Conservation (phyloP, 495 filamentous ascomycete species). For the Trichoderma virens region DNA sequence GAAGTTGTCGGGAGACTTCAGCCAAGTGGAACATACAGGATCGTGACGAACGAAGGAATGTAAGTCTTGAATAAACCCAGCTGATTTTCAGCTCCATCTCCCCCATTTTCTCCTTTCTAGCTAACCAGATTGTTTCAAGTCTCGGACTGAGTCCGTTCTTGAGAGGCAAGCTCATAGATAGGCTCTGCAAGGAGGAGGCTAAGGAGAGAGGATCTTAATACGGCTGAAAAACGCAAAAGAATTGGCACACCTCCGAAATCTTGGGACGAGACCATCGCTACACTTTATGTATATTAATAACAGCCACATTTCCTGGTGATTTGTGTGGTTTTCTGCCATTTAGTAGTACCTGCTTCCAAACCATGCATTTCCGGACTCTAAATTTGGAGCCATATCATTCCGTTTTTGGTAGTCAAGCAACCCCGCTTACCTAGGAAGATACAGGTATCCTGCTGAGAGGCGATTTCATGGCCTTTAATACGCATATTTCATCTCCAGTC, state of each 20-base stretch:
- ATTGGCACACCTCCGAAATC: not conserved
- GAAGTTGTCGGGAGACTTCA: constrained; percentile 62
- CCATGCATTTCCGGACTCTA: too few species aligned
- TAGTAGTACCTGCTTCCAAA: too few species aligned
- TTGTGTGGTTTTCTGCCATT: too few species aligned
- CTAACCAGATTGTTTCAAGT: constrained; percentile 23
- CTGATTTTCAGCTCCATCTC: not conserved
- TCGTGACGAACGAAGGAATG: constrained; percentile 64
- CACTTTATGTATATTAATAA: too few species aligned
- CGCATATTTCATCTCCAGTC: too few species aligned
- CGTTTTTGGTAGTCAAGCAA: too few species aligned
- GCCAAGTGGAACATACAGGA: constrained; percentile 58
- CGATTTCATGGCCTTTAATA: too few species aligned
- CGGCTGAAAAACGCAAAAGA: not conserved
- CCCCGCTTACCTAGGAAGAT: too few species aligned
- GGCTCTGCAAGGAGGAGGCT: constrained; percentile 32
- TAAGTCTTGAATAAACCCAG: constrained; percentile 32
- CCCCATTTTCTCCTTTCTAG: constrained; percentile 9
- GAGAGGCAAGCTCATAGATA: constrained; percentile 46
- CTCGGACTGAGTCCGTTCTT: constrained; percentile 51
- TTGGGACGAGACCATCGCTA: too few species aligned
- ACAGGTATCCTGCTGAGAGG: too few species aligned
- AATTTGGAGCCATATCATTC: too few species aligned
- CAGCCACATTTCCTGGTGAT: too few species aligned
- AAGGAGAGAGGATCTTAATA: not conserved